Conservation (phyloP, 495 filamentous ascomycete species). For the Thermothielavioides terrestris region DNA sequence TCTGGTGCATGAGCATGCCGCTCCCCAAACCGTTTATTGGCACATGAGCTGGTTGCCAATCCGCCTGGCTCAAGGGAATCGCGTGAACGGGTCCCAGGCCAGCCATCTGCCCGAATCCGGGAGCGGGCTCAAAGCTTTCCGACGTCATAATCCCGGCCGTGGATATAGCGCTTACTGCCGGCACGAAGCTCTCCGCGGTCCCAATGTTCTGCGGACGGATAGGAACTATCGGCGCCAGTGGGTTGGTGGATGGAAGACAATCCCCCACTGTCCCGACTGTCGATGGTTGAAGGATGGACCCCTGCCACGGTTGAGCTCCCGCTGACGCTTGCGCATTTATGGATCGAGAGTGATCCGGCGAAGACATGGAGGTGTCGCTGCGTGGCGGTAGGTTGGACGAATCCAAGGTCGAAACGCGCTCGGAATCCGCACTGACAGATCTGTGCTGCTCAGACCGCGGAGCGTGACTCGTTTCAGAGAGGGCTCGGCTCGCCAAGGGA, state of each 20-base stretch:
- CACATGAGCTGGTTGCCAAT: slow-evolving; percentile 9
- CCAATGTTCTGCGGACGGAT: background rate
- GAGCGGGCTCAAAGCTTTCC: background rate
- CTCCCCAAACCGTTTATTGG: background rate
- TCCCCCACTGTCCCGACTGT: background rate
- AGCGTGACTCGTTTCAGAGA: background rate
- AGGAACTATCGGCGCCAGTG: background rate
- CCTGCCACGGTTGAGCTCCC: background rate
- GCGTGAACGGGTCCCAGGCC: background rate
- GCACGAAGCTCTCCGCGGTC: background rate
- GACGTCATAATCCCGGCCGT: background rate
- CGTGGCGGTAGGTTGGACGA: background rate
- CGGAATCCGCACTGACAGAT: background rate
- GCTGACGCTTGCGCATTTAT: background rate
- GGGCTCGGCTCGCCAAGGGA: background rate
- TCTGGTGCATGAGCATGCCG: slow-evolving; percentile 4
- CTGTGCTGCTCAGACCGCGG: background rate
- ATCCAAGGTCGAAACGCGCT: background rate
- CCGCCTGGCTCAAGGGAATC: slow-evolving; percentile 5
- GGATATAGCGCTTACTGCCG: background rate
- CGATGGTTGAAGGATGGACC: background rate
- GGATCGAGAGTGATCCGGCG: background rate
- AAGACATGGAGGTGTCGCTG: slow-evolving; percentile 1
- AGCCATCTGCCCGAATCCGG: background rate
- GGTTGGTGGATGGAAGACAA: background rate